Evolutionary conservation across 2,329 filamentous ascomycete genomes (phyloP), one percentile per base, ranked within the genome.

Genomic region (Aspergillus clavatus): DNA sequence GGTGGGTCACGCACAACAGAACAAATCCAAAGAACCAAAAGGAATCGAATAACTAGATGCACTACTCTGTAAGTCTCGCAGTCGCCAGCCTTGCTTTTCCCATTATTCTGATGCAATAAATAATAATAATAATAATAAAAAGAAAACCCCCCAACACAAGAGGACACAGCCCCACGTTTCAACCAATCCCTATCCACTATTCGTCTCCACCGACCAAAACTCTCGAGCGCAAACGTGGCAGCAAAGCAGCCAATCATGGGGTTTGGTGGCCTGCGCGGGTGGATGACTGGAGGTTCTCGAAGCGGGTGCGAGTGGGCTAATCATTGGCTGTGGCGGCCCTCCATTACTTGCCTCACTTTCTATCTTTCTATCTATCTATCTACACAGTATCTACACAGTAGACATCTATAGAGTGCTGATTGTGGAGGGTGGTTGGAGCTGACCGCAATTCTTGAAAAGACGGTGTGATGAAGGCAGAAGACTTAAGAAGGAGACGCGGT

Each of bases 271-370:
- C 38, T 55, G 51, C 53, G 56, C 52, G 48, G 29, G 29, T n/a
- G n/a, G n/a, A n/a, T n/a, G 29, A 16, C 18, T 33, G 7, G 29
- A 8, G n/a, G 48, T 57, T 56, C 56, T 59, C 51, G 53, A 57
- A 55, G 31, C 31, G 37, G 48, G 40, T 38, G 45, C n/a, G 51
- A 48, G 45, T 40, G 46, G 19, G 26, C 31, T 33, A 14, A 42
- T 55, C 39, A 54, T 56, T 59, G 57, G 56, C 29, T 42, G 18
- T 24, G 26, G 31, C 35, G 22, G 21, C 42, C 54, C 41, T 52
- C 46, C 44, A 44, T 45, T 40, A 50, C n/a, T 60, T 51, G 59
- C 59, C 59, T 61, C 59, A 61, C 59, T 61, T 53, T 51, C 16
- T n/a, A n/a, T n/a, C n/a, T n/a, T n/a, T n/a, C n/a, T n/a, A n/a